Evolutionary conservation across 345 rosid species (phyloP).

Genomic region (Jatropha curcas): DNA sequence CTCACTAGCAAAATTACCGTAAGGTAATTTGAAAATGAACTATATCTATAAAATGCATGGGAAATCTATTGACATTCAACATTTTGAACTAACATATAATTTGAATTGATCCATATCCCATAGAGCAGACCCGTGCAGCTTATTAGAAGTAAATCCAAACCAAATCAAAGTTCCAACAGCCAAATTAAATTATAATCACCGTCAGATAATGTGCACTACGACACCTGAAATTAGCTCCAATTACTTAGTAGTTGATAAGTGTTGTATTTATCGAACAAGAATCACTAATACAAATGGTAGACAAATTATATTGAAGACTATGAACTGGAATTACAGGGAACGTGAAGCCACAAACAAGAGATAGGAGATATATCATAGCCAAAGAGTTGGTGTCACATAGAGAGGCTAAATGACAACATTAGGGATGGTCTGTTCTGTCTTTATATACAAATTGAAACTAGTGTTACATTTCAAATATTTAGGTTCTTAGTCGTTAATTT

Average conservation of each 20-base stretch:
- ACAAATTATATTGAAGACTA: background rate
- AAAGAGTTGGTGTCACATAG: background rate
- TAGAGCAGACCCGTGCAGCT: too few relatives aligned
- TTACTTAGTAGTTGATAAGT: background rate
- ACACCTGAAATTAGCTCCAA: background rate
- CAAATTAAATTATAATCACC: background rate
- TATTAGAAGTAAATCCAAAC: background rate
- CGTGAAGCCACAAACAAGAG: background rate
- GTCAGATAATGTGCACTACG: background rate
- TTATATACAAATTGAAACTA: background rate
- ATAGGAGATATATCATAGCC: background rate
- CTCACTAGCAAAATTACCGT: too few relatives aligned
- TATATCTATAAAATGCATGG: too few relatives aligned
- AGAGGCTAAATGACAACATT: background rate
- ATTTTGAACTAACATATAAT: too few relatives aligned
- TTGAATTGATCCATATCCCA: background rate
- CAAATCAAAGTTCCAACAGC: background rate
- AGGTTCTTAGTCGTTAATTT: background rate
- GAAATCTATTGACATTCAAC: too few relatives aligned
- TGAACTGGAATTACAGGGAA: background rate
- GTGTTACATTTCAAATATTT: background rate
- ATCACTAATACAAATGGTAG: background rate
- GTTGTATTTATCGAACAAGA: background rate
- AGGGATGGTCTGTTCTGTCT: background rate
- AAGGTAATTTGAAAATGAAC: too few relatives aligned